Base-by-base conservation (phyloP, 2,329 filamentous ascomycete genomes). In the Bretziella fagacearum region DNA sequence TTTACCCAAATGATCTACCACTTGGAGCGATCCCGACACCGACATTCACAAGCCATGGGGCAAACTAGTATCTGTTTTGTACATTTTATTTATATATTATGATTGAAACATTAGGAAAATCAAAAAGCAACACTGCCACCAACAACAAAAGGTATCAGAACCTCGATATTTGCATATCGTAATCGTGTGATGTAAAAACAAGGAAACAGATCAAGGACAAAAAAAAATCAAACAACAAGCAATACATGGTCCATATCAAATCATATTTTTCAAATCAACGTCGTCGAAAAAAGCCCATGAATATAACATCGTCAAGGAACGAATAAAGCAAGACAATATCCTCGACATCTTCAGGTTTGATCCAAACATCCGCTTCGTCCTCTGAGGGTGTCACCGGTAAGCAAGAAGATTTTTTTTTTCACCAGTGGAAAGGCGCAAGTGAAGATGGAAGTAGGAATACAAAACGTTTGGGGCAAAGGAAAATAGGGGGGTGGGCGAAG, bases 111-210 rank as follows among this genome's bases (percentile, higher is more conserved):
- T 17, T 22, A 40, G 8, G 17, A 32, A 29, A 26, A 37, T 20
- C 30, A 15, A 26, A 26, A 49, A 45, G 18, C 15, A 39, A 39
- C 35, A 17, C n/a, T n/a, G n/a, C 35, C 15, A 39, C 3, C 8
- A 18, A 36, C 33, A 36, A 36, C 33, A 2, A n/a, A 7, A 36
- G 33, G 17, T 36, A 36, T 36, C 17, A 36, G 15, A 36, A 6
- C 33, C n/a, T 4, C 15, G 45, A 33, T 32, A 47, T 42, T 47
- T 26, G 26, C 27, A 42, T 41, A 46, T 39, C 44, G 22, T 20
- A 39, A 39, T 39, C 35, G 8, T 39, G 35, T 30, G 7, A 37
- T 27, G 15, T 22, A 30, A 20, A 18, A 45, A n/a, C 17, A 15
- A 25, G 40, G 8, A 43, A 43, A 17, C 30, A 45, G 39, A 18